phyloP scores from a whole-genome alignment of 2,329 filamentous ascomycete genomes.

The Graphilbum ipis-grandicollis region DNA sequence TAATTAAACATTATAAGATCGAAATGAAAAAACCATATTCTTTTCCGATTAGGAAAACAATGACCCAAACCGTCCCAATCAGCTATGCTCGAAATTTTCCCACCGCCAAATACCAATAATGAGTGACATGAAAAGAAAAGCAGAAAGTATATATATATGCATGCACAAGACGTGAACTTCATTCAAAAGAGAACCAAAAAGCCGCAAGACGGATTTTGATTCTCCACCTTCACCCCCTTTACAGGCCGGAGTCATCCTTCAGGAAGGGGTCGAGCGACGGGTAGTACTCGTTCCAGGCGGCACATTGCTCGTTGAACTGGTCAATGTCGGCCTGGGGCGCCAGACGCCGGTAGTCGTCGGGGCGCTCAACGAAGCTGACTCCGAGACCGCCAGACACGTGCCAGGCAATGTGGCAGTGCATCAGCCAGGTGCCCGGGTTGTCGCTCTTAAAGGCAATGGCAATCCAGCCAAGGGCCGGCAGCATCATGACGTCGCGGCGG shows the following conservation, averaged over 20 bases:
- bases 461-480: conserved; percentile 24
- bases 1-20: too few relatives aligned
- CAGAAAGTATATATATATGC: too few relatives aligned
- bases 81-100: too few relatives aligned
- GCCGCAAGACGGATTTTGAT: too few relatives aligned
- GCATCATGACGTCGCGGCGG: conserved; percentile 24
- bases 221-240: too few relatives aligned
- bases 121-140: too few relatives aligned
- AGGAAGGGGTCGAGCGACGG: background rate
- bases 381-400: conserved; percentile 28
- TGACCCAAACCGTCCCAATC: too few relatives aligned
- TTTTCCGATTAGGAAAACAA: too few relatives aligned
- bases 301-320: background rate
- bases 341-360: background rate
- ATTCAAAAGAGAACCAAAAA: too few relatives aligned
- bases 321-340: background rate
- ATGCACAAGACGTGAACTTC: too few relatives aligned
- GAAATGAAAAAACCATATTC: too few relatives aligned
- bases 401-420: conserved; percentile 30
- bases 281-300: background rate
- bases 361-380: conserved; percentile 27
- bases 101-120: too few relatives aligned
- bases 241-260: background rate
- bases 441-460: conserved; percentile 27
- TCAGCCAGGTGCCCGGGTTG: conserved; percentile 29